Evolutionary conservation across 1,139 yeast genomes (phyloP).

Genomic region (Zygoascus meyerae): DNA sequence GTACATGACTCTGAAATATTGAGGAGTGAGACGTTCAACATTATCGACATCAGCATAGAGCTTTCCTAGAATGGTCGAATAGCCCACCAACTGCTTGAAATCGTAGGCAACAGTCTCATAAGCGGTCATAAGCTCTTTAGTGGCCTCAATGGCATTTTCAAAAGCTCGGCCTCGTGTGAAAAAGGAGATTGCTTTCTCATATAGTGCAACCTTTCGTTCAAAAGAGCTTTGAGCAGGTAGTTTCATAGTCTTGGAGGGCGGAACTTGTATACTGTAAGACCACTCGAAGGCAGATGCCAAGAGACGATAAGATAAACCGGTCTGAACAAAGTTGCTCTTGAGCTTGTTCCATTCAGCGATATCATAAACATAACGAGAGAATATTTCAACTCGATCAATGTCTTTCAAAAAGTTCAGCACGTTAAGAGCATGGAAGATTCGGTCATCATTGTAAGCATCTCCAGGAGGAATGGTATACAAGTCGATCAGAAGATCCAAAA

Average conservation of each 20-base stretch:
- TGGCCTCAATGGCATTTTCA: conserved; percentile 72
- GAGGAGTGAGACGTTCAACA: conserved; percentile 64
- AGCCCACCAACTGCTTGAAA: conserved; percentile 67
- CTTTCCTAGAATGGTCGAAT: conserved; percentile 62
- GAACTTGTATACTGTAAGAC: conserved; percentile 56
- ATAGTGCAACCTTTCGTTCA: conserved; percentile 71
- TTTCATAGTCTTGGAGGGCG: conserved; percentile 58
- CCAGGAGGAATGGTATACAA: conserved; percentile 72
- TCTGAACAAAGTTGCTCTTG: conserved; percentile 67
- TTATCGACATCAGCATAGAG: conserved; percentile 64
- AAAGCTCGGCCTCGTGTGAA: conserved; percentile 67
- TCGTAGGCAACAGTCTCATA: conserved; percentile 72
- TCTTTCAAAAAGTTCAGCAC: conserved; percentile 72
- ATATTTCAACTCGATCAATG: conserved; percentile 73
- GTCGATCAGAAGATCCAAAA: conserved; percentile 61
- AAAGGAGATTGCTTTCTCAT: conserved; percentile 65
- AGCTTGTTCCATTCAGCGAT: conserved; percentile 61
- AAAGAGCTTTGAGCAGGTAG: conserved; percentile 77
- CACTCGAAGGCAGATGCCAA: conserved; percentile 74
- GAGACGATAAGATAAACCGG: conserved; percentile 73
- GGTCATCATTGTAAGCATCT: conserved; percentile 79
- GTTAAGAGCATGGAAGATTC: conserved; percentile 74
- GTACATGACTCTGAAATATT: conserved; percentile 73
- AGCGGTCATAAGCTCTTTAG: conserved; percentile 70
- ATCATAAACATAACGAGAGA: conserved; percentile 70